Conservation (phyloP, 2,329 filamentous ascomycete species). For the Fusarium keratoplasticum region DNA sequence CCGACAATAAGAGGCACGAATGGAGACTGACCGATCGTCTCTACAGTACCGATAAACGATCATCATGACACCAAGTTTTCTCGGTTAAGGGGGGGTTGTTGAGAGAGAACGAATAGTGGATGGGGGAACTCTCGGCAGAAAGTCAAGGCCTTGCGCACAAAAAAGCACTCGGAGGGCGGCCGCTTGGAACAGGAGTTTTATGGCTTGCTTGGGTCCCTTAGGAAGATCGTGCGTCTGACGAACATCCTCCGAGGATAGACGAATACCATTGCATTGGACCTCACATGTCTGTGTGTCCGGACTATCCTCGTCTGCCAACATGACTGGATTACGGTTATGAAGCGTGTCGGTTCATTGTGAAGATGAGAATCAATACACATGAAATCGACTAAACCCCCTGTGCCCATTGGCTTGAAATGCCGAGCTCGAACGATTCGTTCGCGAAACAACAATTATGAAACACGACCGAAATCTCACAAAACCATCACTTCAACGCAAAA, state of each 20-base stretch:
- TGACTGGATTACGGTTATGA: conserved; percentile 23
- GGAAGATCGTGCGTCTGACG: conserved; percentile 57
- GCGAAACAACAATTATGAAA: background rate
- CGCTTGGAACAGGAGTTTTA: conserved; percentile 60
- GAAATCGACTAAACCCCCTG: conserved; percentile 8
- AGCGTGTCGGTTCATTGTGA: conserved; percentile 33
- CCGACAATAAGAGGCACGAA: background rate
- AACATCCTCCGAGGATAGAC: conserved; percentile 57
- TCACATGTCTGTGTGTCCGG: conserved; percentile 34
- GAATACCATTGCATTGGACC: conserved; percentile 57
- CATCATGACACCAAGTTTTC: conserved; percentile 42
- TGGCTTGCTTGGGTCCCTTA: conserved; percentile 57
- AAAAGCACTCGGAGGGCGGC: conserved; percentile 56
- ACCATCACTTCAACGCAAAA: background rate
- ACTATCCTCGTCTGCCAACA: conserved; percentile 16
- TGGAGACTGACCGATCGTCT: conserved; percentile 30
- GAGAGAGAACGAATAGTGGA: conserved; percentile 36
- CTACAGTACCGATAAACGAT: conserved; percentile 54
- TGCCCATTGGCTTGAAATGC: background rate
- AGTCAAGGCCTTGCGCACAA: conserved; percentile 49
- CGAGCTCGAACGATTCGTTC: background rate
- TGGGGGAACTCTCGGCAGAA: conserved; percentile 42
- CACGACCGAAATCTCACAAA: background rate
- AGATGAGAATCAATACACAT: conserved; percentile 28
- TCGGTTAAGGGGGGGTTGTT: conserved; percentile 39